A percentile compares a stretch with the other conserved stretches of the same genome.
Evolutionary conservation across 73 alveolate species (phyloP).

Genomic region (Tetrahymena elliotti): DNA sequence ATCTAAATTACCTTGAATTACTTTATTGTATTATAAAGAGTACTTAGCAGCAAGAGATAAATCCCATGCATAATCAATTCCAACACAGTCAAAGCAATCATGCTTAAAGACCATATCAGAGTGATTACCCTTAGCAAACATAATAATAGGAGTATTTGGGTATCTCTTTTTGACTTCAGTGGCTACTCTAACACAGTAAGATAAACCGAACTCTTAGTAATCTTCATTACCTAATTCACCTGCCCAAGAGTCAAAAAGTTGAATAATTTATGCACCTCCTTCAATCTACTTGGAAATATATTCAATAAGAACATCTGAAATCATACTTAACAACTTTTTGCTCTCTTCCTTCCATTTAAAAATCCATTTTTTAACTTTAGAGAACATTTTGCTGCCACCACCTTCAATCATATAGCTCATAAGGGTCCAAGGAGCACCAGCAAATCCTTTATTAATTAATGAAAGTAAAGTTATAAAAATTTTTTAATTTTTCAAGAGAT

Average conservation of each 20-base stretch:
- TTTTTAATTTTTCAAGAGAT: no score
- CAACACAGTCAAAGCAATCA: slow-evolving; percentile 34
- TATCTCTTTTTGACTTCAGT: slow-evolving; percentile 31
- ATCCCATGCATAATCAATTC: slow-evolving; percentile 43
- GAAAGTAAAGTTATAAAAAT: no score
- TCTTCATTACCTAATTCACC: slow-evolving; percentile 48
- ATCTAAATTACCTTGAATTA: slow-evolving; percentile 62
- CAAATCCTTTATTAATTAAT: slow-evolving; percentile 33
- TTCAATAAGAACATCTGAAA: slow-evolving; percentile 37
- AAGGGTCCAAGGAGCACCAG: slow-evolving; percentile 74
- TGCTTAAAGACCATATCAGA: slow-evolving; percentile 4
- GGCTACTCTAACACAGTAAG: slow-evolving; percentile 32
- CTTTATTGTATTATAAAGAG: slow-evolving; percentile 3
- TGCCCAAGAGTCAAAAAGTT: slow-evolving; percentile 64
- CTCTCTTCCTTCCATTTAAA: slow-evolving; percentile 44
- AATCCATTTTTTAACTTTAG: slow-evolving; percentile 59
- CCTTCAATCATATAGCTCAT: slow-evolving; percentile 70
- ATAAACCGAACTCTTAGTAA: slow-evolving; percentile 18
- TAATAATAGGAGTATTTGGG: slow-evolving; percentile 55
- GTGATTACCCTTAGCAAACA: slow-evolving; percentile 50
- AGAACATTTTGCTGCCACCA: slow-evolving; percentile 34
- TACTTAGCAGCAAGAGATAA: slow-evolving; percentile 21
- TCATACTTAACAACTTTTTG: slow-evolving; percentile 14
- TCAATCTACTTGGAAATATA: slow-evolving; percentile 46
- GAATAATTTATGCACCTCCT: slow-evolving; percentile 62